phyloP scores from a whole-genome alignment of 805 yeast species.

The Spathaspora arborariae region DNA sequence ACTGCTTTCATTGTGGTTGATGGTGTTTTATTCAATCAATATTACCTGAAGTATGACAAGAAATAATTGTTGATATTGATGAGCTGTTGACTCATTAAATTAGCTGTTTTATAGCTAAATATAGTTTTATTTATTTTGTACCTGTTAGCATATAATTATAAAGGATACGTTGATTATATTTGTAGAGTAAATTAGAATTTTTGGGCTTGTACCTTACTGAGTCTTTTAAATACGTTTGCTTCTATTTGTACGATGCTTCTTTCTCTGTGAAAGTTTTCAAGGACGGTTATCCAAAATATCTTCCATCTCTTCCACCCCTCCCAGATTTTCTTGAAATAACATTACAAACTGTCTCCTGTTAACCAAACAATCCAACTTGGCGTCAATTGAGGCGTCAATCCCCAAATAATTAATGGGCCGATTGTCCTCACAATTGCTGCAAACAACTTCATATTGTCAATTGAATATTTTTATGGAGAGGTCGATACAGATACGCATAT shows the following conservation, averaged over 20 bases:
- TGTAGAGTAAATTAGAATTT: neutral
- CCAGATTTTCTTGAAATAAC: too few species aligned
- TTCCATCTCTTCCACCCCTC: too few species aligned
- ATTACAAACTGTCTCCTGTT: too few species aligned
- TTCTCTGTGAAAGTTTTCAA: too few species aligned
- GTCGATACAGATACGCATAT: neutral
- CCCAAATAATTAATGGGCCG: neutral
- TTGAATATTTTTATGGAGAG: neutral
- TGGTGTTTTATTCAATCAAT: conserved; percentile 49
- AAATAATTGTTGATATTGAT: too few species aligned
- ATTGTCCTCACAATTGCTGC: neutral
- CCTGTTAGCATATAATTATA: neutral
- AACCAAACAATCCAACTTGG: neutral
- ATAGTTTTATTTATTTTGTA: neutral
- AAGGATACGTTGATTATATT: neutral
- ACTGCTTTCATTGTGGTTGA: conserved; percentile 55
- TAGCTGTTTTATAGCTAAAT: neutral
- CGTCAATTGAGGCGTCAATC: too few species aligned
- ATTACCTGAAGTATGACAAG: conserved; percentile 54
- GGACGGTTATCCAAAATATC: too few species aligned
- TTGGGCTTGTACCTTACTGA: neutral
- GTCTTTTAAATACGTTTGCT: too few species aligned
- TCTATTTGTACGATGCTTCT: too few species aligned
- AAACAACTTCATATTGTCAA: neutral
- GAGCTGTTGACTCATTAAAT: too few species aligned